Base-by-base conservation (phyloP, 495 filamentous ascomycete species). In the Penicillium ucsense region DNA sequence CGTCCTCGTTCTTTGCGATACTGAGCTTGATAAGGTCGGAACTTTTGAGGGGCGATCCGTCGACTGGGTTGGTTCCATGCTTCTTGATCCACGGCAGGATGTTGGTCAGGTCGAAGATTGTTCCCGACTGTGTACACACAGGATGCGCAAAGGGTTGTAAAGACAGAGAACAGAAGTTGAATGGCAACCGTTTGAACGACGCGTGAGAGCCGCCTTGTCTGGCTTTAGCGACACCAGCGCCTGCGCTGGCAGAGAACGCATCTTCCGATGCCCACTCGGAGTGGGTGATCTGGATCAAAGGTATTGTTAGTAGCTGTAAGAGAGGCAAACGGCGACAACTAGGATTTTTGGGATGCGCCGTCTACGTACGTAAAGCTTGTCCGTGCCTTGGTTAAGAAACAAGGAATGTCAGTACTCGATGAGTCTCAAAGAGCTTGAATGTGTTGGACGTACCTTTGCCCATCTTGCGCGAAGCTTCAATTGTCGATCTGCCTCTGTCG, bases 141-240 rank as follows among this genome's bases (percentile, higher is more conserved):
- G 88, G 88, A 49, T 88, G 84, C 62, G 81, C 73, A 70, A 89
- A 94, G 2, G 92, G 92, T 60, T 97, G 92, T 11, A 98, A 82
- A 29, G 86, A 91, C 35, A 95, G 82, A 50, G 92, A 88, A 78
- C 92, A 98, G 72, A 91, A 97, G 75, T 95, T 96, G 79, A 94
- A 98, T 35, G 92, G 92, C 3, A 98, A 78, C 28, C 88, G 86
- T 60, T 84, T 85, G 74, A 97, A 99, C 31, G 77, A 74, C 12
- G 76, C 77, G 42, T 79, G 77, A 34, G 64, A 71, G 33, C 75
- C 76, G 10, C 76, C 75, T n/a, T 60, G 64, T 46, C 57, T 56
- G 5, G 70, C 53, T 38, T 62, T 72, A 20, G 64, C 53, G 10
- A 85, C 82, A 48, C 82, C 85, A 35, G 85, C 77, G 61, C 87